These are phyloP conservation scores for Suillus fuscotomentosus DNA, from an alignment of 768 basidiomycete genomes.

Conservation along the genomic window DNA sequence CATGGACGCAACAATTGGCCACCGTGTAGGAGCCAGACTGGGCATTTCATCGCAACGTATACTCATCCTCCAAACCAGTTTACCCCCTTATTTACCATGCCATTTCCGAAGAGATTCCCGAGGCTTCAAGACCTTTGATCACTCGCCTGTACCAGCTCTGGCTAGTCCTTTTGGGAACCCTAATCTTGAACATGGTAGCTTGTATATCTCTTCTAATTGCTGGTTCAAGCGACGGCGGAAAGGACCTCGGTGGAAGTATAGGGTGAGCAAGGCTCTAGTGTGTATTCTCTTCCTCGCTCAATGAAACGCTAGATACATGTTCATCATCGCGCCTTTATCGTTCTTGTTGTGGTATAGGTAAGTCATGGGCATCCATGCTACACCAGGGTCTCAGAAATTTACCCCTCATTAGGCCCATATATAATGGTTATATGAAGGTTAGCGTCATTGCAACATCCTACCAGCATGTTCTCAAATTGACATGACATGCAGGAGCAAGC, in stretches of 20 bases:
- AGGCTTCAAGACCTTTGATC: slow-evolving; percentile 73
- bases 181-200: slow-evolving; percentile 87
- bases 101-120: slow-evolving; percentile 87
- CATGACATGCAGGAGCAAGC: slow-evolving; percentile 73
- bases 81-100: slow-evolving; percentile 95
- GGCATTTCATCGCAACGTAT: slow-evolving; percentile 17
- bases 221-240: slow-evolving; percentile 72
- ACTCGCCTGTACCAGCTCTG: slow-evolving; percentile 90
- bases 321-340: slow-evolving; percentile 73
- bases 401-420: slow-evolving; percentile 68
- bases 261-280: slow-evolving; percentile 47
- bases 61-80: slow-evolving; percentile 47
- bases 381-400: slow-evolving; percentile 8
- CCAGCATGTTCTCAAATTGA: slow-evolving; percentile 26
- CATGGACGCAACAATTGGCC: slow-evolving; percentile 95
- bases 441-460: slow-evolving; percentile 18
- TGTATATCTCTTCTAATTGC: slow-evolving; percentile 83
- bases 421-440: slow-evolving; percentile 97
- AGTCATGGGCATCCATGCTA: slow-evolving; percentile 25
- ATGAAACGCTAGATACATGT: slow-evolving; percentile 56
- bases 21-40: slow-evolving; percentile 53
- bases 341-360: slow-evolving; percentile 97
- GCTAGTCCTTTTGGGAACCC: slow-evolving; percentile 81
- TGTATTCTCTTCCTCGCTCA: not conserved
- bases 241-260: slow-evolving; percentile 80